These are phyloP conservation scores for Coemansia sp. DNA, from an alignment of 192 early-diverging fungal genomes.

Conservation along the genomic window DNA sequence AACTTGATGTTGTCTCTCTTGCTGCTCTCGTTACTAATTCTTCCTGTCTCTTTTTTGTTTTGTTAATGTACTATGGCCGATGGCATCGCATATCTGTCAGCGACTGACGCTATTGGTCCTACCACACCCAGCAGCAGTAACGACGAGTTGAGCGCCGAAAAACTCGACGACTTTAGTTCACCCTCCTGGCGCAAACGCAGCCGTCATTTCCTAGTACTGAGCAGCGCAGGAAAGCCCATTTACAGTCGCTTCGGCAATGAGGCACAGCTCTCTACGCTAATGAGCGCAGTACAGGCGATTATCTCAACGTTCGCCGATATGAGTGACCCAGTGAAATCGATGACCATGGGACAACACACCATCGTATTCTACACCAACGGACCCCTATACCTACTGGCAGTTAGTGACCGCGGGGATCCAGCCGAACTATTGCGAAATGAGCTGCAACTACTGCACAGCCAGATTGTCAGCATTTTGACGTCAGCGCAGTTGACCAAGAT, in stretches of 20 bases:
- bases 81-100: neutral
- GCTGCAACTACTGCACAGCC: constrained; percentile 76
- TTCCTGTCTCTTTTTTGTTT: neutral
- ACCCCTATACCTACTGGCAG: constrained; percentile 85
- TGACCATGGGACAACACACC: constrained; percentile 65
- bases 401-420: constrained; percentile 77
- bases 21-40: neutral
- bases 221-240: constrained; percentile 93
- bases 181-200: constrained; percentile 42
- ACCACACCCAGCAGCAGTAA: neutral
- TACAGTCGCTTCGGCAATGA: constrained; percentile 94
- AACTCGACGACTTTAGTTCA: constrained; percentile 48
- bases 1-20: neutral
- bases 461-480: constrained; percentile 86
- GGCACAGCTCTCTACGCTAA: constrained; percentile 78
- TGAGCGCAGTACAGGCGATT: constrained; percentile 90
- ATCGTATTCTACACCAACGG: constrained; percentile 83
- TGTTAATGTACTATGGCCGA: constrained; percentile 4
- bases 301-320: constrained; percentile 82
- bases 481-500: constrained; percentile 77
- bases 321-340: constrained; percentile 73
- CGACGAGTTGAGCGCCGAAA: constrained; percentile 24
- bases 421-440: constrained; percentile 79
- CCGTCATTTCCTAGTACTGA: constrained; percentile 93
- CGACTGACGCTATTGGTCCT: neutral